These are phyloP conservation scores for Eucalyptus camaldulensis DNA, from an alignment of 345 rosid species.

Conservation along the genomic window DNA sequence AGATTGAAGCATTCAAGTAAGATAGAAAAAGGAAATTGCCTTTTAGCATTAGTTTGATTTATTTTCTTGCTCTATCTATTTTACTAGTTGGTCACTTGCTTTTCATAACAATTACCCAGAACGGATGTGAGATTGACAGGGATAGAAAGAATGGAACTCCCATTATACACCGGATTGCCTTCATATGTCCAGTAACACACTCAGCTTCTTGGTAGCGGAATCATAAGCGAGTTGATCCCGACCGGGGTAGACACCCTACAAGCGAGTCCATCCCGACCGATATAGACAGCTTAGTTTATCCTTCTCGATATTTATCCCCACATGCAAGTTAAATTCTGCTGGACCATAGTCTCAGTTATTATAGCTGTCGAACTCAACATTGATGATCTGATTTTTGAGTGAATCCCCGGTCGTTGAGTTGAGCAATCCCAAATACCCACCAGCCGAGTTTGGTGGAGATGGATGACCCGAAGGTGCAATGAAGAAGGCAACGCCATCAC, in stretches of 20 bases:
- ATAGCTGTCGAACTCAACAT: constrained; percentile 16
- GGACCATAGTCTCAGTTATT: constrained; percentile 16
- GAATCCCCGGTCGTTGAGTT: constrained; percentile 3
- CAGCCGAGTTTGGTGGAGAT: constrained; percentile 34
- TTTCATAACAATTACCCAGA: not conserved
- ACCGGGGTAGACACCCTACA: not conserved
- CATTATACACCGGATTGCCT: not conserved
- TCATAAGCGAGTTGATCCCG: not conserved
- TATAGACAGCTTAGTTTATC: not conserved
- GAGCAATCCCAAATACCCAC: constrained; percentile 25
- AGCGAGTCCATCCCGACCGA: not conserved
- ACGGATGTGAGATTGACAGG: not conserved
- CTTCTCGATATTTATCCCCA: constrained; percentile 7
- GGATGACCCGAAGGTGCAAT: constrained; percentile 18
- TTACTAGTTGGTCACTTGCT: not conserved
- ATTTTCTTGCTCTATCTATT: not conserved
- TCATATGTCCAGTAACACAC: not conserved
- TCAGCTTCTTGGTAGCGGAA: not conserved
- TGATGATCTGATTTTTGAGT: not conserved
- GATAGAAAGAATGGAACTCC: not conserved
- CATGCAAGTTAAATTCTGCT: not conserved
- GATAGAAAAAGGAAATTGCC: not conserved
- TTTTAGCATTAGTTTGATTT: not conserved
- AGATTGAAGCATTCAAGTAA: not conserved
- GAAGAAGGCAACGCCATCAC: constrained; percentile 23